Evolutionary conservation across 495 filamentous ascomycete genomes (phyloP).

Genomic region (Podospora tetraspora): DNA sequence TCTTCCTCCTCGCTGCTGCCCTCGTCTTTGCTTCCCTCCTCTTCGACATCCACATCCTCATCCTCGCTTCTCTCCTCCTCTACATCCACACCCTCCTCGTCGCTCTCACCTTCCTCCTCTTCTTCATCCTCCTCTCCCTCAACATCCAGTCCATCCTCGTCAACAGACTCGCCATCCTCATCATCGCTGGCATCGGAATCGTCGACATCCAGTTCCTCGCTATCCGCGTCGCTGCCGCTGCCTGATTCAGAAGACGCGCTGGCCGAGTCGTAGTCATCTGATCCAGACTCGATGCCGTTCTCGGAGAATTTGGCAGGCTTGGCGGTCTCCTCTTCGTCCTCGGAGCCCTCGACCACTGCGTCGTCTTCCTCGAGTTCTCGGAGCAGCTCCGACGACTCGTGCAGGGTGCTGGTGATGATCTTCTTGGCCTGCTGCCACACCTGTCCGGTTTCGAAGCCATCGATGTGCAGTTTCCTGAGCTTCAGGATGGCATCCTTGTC

Average conservation of each 20-base stretch:
- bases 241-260: conserved; percentile 17
- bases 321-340: conserved; percentile 15
- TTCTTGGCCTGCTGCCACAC: conserved; percentile 90
- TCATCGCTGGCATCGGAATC: conserved; percentile 39
- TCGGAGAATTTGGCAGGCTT: conserved; percentile 38
- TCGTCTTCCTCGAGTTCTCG: conserved; percentile 40
- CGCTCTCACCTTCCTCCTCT: conserved; percentile 2
- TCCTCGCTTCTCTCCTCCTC: conserved; percentile 24
- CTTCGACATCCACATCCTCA: conserved; percentile 24
- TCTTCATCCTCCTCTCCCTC: conserved; percentile 24
- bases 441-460: conserved; percentile 83
- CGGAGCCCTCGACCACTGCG: conserved; percentile 25
- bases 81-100: conserved; percentile 12
- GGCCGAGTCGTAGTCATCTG: conserved; percentile 31
- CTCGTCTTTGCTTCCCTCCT: conserved; percentile 29
- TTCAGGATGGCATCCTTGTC: conserved; percentile 50
- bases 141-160: conserved; percentile 22
- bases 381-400: conserved; percentile 45
- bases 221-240: conserved; percentile 32
- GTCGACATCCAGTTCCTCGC: conserved; percentile 38
- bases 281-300: conserved; percentile 46
- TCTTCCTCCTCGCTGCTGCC: conserved; percentile 32
- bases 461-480: conserved; percentile 70
- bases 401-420: conserved; percentile 54
- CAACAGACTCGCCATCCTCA: conserved; percentile 33